Base-by-base conservation (phyloP, 495 filamentous ascomycete species). In the Penicilliopsis zonata region DNA sequence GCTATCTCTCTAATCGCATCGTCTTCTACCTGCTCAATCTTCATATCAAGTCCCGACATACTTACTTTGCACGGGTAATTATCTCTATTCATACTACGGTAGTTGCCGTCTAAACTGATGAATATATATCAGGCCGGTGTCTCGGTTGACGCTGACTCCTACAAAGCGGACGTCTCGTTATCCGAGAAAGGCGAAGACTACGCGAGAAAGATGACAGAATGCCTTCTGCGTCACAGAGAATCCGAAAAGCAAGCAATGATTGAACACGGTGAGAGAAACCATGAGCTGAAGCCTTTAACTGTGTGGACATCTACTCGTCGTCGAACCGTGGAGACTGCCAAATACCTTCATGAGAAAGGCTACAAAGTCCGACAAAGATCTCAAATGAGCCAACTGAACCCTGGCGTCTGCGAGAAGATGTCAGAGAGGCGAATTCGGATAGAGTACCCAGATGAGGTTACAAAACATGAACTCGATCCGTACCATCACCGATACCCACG, bases 11-110 rank as follows among this genome's bases (percentile, higher is more conserved):
- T 12, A 82, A 96, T 49, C 72, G 90, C 25, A 96, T 99, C 35
- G 87, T 99, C 24, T 96, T 96, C 56, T 99, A 95, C 52, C 70
- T 99, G 23, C 79, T 94, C 38, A 99, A 99, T 50, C 72, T 95
- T 13, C 92, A 96, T 53, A 94, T 94, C 57, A 95, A 96, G 49
- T 80, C 78, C 14, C 71, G 88, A 31, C 79, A 81, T 34, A 95
- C 86, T 9, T 98, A 94, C 57, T 98, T 98, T 55, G 92, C 78
- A 22, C 72, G 90, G 71, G 83, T 55, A 64, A 61, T n/a, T n/a
- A n/a, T n/a, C n/a, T n/a, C n/a, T n/a, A n/a, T n/a, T n/a, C n/a
- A n/a, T n/a, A n/a, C n/a, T n/a, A n/a, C n/a, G n/a, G n/a, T n/a
- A n/a, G n/a, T n/a, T n/a, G n/a, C n/a, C n/a, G n/a, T n/a, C n/a